Percentiles rank a stretch among this genome's conserved stretches.
These are phyloP conservation scores for Pseudohalonectria lignicola DNA, from an alignment of 2,329 filamentous ascomycete genomes.

Conservation along the genomic window DNA sequence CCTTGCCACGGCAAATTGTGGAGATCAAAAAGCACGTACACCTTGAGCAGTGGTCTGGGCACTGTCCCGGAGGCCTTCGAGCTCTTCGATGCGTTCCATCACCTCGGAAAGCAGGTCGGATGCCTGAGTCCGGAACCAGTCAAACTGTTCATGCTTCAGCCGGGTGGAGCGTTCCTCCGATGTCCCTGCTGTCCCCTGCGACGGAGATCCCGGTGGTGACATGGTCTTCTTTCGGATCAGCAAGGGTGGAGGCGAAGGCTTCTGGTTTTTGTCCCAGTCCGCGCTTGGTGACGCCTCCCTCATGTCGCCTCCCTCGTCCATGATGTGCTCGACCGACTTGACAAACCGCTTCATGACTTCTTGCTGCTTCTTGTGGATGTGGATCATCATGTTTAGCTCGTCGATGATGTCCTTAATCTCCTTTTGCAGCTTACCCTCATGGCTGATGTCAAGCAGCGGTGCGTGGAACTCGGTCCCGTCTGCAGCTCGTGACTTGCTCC, in stretches of 20 bases:
- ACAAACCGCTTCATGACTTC: slow-evolving; percentile 18
- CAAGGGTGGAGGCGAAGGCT: background rate
- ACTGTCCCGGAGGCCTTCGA: slow-evolving; percentile 19
- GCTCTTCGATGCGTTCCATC: slow-evolving; percentile 17
- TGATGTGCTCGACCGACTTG: slow-evolving; percentile 1
- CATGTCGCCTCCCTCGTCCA: background rate
- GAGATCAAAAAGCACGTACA: too few relatives aligned
- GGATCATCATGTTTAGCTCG: slow-evolving; percentile 34
- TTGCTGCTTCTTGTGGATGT: slow-evolving; percentile 23
- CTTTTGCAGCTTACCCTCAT: slow-evolving; percentile 27
- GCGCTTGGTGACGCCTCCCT: background rate
- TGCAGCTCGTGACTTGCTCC: slow-evolving; percentile 5
- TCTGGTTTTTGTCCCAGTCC: background rate
- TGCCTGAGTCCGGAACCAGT: slow-evolving; percentile 16
- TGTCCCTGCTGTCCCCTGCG: too few relatives aligned
- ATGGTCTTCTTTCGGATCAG: background rate
- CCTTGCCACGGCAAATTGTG: too few relatives aligned
- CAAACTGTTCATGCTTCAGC: slow-evolving; percentile 4
- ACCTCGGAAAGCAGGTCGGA: slow-evolving; percentile 16
- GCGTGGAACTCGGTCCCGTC: slow-evolving; percentile 8
- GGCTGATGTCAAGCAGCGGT: slow-evolving; percentile 27
- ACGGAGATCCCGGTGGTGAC: too few relatives aligned
- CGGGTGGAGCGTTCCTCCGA: background rate
- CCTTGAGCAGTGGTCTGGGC: slow-evolving; percentile 20
- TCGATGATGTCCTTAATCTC: slow-evolving; percentile 36